Evolutionary conservation across 2,329 filamentous ascomycete genomes (phyloP), one percentile per base, ranked within the genome.

Genomic region (Taxawa tesnikishii): DNA sequence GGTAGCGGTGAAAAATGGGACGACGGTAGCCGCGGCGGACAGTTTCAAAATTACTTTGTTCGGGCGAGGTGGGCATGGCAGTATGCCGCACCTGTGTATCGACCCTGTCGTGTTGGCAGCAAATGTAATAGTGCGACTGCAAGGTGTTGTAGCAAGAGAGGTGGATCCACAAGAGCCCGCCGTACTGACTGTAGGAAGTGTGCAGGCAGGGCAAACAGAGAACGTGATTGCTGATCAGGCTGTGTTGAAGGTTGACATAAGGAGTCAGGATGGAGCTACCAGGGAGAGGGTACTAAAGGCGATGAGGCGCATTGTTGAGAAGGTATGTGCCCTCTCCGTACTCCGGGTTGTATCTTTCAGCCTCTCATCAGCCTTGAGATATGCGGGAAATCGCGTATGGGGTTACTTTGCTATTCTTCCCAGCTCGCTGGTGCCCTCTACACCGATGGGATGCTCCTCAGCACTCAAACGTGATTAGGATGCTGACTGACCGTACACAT

Each of bases 91-190:
- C 44, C 53, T 57, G 16, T 63, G 63, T 1, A 58, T 75, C 17
- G 73, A 77, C 42, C 73, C 73, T 0, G 67, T 71, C 5, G 55
- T 76, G 2, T 62, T 74, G 41, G 72, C 73, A 8, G 62, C 67
- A 1, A 60, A 62, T 39, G 65, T 70, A 5, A 64, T 76, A 5
- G 49, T 73, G n/a, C 54, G 70, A 12, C 54, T 77, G n/a, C 73
- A 77, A 48, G 63, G 61, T 11, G 67, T 77, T 23, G 68, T 72
- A 15, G 60, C 61, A 13, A 55, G 72, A 8, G 70, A 74, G 49
- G 52, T 70, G 3, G 58, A 69, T 33, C 63, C 70, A 25, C 37
- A 57, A 21, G 70, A 75, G 34, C 54, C 63, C 9, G 68, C 62
- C 10, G 72, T 76, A 6, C 58, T 77, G 6, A 75, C 71, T 0